These are phyloP conservation scores for Penicillium sp. DNA, from an alignment of 2,329 filamentous ascomycete species.

Conservation along the genomic window DNA sequence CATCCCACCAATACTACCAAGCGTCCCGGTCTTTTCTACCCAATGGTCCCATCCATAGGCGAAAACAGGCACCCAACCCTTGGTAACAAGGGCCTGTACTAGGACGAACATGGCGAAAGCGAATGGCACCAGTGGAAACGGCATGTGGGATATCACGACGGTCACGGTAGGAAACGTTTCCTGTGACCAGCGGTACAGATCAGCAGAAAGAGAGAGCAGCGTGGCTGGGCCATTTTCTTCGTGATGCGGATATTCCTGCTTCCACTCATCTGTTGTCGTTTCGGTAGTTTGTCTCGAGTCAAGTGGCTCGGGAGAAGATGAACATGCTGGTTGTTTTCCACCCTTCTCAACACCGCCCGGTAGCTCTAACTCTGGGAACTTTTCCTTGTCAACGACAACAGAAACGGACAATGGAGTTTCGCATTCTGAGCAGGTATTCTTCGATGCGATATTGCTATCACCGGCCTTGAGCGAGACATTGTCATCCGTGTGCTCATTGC, in stretches of 20 bases:
- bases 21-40: conserved; percentile 66
- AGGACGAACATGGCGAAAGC: conserved; percentile 73
- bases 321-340: not conserved
- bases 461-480: not conserved
- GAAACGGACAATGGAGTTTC: conserved; percentile 6
- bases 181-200: conserved; percentile 59
- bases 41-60: conserved; percentile 72
- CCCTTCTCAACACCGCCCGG: not conserved
- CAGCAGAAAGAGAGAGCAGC: conserved; percentile 51
- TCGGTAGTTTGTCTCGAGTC: conserved; percentile 4
- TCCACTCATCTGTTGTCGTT: conserved; percentile 32
- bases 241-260: conserved; percentile 13
- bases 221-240: conserved; percentile 42
- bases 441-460: not conserved
- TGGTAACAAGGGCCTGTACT: conserved; percentile 69
- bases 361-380: conserved; percentile 6
- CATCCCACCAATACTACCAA: conserved; percentile 71
- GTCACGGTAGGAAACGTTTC: conserved; percentile 70
- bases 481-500: not conserved
- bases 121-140: conserved; percentile 67
- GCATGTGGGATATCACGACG: conserved; percentile 64
- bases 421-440: not conserved
- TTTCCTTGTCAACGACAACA: conserved; percentile 9
- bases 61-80: conserved; percentile 72
- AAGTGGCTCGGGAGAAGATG: not conserved